phyloP scores from a whole-genome alignment of 352 stramenopile genomes.

The Sclerospora graminicola region DNA sequence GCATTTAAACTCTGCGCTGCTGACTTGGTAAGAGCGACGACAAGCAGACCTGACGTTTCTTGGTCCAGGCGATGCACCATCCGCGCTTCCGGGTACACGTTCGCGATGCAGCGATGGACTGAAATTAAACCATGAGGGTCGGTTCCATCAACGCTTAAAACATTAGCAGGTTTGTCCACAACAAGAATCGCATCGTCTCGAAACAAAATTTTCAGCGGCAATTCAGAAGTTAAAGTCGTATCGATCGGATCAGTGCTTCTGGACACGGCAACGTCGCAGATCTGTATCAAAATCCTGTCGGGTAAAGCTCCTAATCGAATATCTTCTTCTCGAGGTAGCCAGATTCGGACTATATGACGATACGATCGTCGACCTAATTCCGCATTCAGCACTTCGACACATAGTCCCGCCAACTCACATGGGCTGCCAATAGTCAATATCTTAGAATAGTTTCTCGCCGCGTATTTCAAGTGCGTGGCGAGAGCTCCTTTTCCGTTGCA shows the following conservation, averaged over 20 bases:
- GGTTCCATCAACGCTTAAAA: conserved; percentile 51
- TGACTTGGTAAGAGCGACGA: conserved; percentile 48
- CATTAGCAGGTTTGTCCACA: conserved; percentile 44
- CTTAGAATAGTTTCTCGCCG: conserved; percentile 7
- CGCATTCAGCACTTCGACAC: conserved; percentile 16
- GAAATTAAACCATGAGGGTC: conserved; percentile 23
- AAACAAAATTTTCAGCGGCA: conserved; percentile 33
- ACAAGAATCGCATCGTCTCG: conserved; percentile 43
- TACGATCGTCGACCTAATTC: conserved; percentile 9
- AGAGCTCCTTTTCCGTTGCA: conserved; percentile 7
- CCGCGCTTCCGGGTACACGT: conserved; percentile 37
- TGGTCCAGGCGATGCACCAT: conserved; percentile 77
- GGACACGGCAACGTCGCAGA: conserved; percentile 26
- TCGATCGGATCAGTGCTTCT: conserved; percentile 1
- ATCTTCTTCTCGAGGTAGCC: conserved; percentile 12
- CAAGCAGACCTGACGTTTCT: conserved; percentile 62
- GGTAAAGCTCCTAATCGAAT: conserved; percentile 12
- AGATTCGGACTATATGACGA: conserved; percentile 23
- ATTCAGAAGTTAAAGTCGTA: conserved; percentile 8
- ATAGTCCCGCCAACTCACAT: conserved; percentile 20
- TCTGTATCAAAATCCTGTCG: conserved; percentile 39
- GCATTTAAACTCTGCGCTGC: conserved; percentile 50
- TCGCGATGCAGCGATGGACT: conserved; percentile 32
- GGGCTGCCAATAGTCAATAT: conserved; percentile 15
- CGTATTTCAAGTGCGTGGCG: conserved; percentile 5